phyloP scores from a whole-genome alignment of 257 asterid genomes.

The Solanum tarijense region DNA sequence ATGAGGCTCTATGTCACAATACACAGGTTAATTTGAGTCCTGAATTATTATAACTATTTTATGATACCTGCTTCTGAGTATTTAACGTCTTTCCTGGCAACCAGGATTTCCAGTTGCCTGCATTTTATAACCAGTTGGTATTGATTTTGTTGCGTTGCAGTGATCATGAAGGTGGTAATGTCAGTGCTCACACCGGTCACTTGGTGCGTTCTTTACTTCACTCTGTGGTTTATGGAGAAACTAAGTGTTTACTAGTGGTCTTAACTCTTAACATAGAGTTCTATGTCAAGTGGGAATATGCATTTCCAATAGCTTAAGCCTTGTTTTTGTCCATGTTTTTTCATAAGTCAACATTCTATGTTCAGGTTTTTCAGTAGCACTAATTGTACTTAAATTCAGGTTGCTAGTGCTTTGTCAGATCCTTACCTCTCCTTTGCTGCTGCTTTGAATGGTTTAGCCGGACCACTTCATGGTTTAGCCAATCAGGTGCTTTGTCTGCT shows the following conservation, averaged over 20 bases:
- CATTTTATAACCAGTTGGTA: not conserved
- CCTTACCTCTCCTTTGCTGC: slow-evolving; percentile 99
- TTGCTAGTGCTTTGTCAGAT: slow-evolving; percentile 96
- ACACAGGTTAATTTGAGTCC: slow-evolving; percentile 41
- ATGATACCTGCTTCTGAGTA: not conserved
- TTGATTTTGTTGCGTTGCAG: slow-evolving; percentile 33
- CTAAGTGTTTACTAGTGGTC: not conserved
- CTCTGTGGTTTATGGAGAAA: slow-evolving; percentile 3
- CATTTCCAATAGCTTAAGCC: not conserved
- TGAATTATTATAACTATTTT: not conserved
- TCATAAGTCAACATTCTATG: not conserved
- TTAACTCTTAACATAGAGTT: not conserved
- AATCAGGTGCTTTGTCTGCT: slow-evolving; percentile 62
- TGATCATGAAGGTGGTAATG: slow-evolving; percentile 99
- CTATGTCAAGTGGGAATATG: not conserved
- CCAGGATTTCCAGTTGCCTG: not conserved
- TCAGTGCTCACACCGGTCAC: slow-evolving; percentile 99
- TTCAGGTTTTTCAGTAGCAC: not conserved
- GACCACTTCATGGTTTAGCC: slow-evolving; percentile 99
- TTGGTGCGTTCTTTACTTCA: slow-evolving; percentile 44
- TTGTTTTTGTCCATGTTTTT: not conserved
- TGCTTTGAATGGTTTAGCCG: slow-evolving; percentile 96
- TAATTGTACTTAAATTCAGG: slow-evolving; percentile 38
- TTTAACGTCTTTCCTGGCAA: not conserved
- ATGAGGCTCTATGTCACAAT: slow-evolving; percentile 96